Conservation (phyloP, 1,284 basidiomycete species). For the Cryptococcus hybrid region DNA sequence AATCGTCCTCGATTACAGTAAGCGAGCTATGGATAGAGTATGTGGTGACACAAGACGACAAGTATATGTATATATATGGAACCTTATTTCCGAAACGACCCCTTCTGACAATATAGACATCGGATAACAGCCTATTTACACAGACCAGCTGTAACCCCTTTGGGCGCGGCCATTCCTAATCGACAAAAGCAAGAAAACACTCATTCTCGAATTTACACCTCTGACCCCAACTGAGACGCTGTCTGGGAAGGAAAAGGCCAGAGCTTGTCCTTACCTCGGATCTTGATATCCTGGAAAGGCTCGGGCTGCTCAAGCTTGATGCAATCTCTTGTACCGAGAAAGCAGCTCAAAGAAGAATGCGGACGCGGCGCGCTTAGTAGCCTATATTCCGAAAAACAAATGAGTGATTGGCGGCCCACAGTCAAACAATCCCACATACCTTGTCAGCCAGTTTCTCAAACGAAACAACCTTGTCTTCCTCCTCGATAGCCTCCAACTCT, state of each 20-base stretch:
- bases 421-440: constrained; percentile 54
- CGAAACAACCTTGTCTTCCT: constrained; percentile 60
- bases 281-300: constrained; percentile 81
- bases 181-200: not conserved
- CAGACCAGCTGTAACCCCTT: not conserved
- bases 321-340: constrained; percentile 90
- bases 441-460: constrained; percentile 73
- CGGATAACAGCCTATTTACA: not conserved
- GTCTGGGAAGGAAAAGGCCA: constrained; percentile 33
- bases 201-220: no score
- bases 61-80: no score
- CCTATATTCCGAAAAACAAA: constrained; percentile 60
- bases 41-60: no score
- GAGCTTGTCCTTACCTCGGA: constrained; percentile 76
- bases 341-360: constrained; percentile 99
- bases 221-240: not conserved
- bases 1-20: no score
- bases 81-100: no score
- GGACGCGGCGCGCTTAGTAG: constrained; percentile 83
- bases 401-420: no score
- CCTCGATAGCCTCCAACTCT: constrained; percentile 60
- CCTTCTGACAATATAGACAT: not conserved
- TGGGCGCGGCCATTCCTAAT: no score
- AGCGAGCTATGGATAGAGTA: no score
- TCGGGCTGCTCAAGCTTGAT: constrained; percentile 70